Evolutionary conservation across 306 rosid genomes (phyloP).

Genomic region (Potentilla sterilis): DNA sequence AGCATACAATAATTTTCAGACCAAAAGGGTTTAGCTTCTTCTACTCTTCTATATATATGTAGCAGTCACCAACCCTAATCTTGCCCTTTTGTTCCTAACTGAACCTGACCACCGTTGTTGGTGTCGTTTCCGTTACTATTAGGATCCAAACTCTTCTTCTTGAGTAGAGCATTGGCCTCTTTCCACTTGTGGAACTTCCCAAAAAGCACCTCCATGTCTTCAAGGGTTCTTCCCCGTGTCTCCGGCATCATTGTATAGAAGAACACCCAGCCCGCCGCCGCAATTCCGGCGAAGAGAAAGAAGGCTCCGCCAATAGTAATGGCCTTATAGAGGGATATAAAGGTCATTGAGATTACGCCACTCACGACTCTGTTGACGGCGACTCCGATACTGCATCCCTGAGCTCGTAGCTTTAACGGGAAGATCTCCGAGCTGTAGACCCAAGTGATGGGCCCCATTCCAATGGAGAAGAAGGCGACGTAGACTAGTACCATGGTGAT

Average conservation of each 20-base stretch:
- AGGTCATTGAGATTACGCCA: slow-evolving; percentile 65
- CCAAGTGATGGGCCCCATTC: slow-evolving; percentile 78
- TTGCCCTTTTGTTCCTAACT: slow-evolving; percentile 17
- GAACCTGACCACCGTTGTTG: slow-evolving; percentile 14
- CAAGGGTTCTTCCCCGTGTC: slow-evolving; percentile 69
- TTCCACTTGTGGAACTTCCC: slow-evolving; percentile 44
- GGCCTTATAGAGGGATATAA: slow-evolving; percentile 46
- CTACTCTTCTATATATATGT: too few relatives aligned
- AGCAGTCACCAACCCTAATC: background rate
- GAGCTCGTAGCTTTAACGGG: slow-evolving; percentile 77
- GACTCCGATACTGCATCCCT: slow-evolving; percentile 62
- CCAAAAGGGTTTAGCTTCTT: background rate
- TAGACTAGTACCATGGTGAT: slow-evolving; percentile 37
- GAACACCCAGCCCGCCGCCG: slow-evolving; percentile 46
- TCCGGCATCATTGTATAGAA: slow-evolving; percentile 64
- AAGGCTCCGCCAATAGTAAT: slow-evolving; percentile 73
- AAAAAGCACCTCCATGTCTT: slow-evolving; percentile 69
- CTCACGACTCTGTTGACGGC: slow-evolving; percentile 53
- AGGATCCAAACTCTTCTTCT: background rate
- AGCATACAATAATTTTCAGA: background rate
- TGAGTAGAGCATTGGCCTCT: slow-evolving; percentile 19
- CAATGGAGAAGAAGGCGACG: slow-evolving; percentile 71
- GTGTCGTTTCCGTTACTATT: background rate
- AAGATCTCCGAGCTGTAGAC: slow-evolving; percentile 74
- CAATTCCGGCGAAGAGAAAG: slow-evolving; percentile 51